phyloP scores from a whole-genome alignment of 2,329 filamentous ascomycete species.

The Penicillium olsonii region DNA sequence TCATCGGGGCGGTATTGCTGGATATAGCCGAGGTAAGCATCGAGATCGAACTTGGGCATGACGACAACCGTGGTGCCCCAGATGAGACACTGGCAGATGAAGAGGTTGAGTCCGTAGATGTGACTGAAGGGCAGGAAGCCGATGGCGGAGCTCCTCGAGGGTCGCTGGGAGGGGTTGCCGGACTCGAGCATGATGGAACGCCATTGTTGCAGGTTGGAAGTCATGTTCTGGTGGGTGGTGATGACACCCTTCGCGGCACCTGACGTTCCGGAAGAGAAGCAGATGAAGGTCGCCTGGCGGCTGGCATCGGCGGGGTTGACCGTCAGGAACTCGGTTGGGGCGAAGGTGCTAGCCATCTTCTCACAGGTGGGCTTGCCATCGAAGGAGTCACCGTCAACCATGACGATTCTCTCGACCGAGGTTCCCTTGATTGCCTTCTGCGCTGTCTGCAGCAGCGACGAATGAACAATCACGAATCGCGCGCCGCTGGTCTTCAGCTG shows the following conservation, averaged over 20 bases:
- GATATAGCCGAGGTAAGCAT: slow-evolving; percentile 17
- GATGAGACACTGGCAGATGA: slow-evolving; percentile 17
- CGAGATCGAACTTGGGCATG: slow-evolving; percentile 20
- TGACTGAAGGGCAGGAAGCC: slow-evolving; percentile 25
- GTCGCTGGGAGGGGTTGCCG: slow-evolving; percentile 9
- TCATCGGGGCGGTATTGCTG: slow-evolving; percentile 21
- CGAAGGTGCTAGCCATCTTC: slow-evolving; percentile 17
- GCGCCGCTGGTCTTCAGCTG: slow-evolving; percentile 22
- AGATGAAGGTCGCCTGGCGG: slow-evolving; percentile 19
- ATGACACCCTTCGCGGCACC: slow-evolving; percentile 24
- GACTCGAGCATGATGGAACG: slow-evolving; percentile 11
- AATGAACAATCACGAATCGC: slow-evolving; percentile 22
- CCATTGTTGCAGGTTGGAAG: slow-evolving; percentile 24
- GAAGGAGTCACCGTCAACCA: slow-evolving; percentile 14
- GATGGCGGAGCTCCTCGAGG: slow-evolving; percentile 14
- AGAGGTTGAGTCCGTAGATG: slow-evolving; percentile 23
- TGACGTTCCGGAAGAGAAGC: slow-evolving; percentile 26
- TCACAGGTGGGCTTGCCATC: slow-evolving; percentile 19
- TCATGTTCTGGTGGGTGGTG: slow-evolving; percentile 23
- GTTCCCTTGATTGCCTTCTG: slow-evolving; percentile 18
- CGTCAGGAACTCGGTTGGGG: slow-evolving; percentile 6
- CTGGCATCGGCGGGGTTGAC: slow-evolving; percentile 12
- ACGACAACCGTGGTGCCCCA: slow-evolving; percentile 20
- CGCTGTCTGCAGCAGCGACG: slow-evolving; percentile 17
- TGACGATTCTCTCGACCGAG: slow-evolving; percentile 15